phyloP scores from a whole-genome alignment of 2,329 filamentous ascomycete genomes.

The Fusarium robinianum region DNA sequence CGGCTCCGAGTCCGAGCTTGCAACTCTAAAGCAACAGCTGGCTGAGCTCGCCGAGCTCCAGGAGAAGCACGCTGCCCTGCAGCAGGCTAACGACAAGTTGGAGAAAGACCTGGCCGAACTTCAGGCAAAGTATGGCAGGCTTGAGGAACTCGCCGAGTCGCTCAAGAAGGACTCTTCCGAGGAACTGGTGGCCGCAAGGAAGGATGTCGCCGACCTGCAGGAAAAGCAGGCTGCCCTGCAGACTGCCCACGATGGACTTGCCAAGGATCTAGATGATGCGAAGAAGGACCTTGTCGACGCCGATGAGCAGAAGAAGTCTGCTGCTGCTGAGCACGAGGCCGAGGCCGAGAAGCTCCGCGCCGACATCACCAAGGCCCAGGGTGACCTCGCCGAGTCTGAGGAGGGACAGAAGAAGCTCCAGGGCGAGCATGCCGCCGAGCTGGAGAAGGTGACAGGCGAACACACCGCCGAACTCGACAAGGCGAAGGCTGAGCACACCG shows the following conservation, averaged over 20 bases:
- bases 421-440: constrained; percentile 31
- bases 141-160: constrained; percentile 34
- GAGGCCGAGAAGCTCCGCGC: constrained; percentile 26
- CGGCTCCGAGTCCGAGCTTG: constrained; percentile 25
- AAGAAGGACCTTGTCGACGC: constrained; percentile 39
- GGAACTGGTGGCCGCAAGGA: constrained; percentile 40
- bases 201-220: constrained; percentile 35
- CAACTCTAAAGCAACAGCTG: constrained; percentile 33
- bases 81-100: constrained; percentile 35
- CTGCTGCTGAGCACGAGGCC: constrained; percentile 28
- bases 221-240: constrained; percentile 36
- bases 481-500: constrained; percentile 28
- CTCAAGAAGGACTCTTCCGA: constrained; percentile 41
- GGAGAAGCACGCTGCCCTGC: constrained; percentile 40
- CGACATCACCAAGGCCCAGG: constrained; percentile 31
- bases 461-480: constrained; percentile 14
- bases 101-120: constrained; percentile 35
- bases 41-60: constrained; percentile 39
- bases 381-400: constrained; percentile 35
- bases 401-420: constrained; percentile 37
- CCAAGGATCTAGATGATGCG: constrained; percentile 37
- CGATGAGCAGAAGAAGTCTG: constrained; percentile 25
- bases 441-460: constrained; percentile 24
- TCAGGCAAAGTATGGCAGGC: constrained; percentile 37
- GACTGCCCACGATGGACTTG: constrained; percentile 28